Base-by-base conservation (phyloP, 2,329 filamentous ascomycete genomes). In the Fusarium temperatum region DNA sequence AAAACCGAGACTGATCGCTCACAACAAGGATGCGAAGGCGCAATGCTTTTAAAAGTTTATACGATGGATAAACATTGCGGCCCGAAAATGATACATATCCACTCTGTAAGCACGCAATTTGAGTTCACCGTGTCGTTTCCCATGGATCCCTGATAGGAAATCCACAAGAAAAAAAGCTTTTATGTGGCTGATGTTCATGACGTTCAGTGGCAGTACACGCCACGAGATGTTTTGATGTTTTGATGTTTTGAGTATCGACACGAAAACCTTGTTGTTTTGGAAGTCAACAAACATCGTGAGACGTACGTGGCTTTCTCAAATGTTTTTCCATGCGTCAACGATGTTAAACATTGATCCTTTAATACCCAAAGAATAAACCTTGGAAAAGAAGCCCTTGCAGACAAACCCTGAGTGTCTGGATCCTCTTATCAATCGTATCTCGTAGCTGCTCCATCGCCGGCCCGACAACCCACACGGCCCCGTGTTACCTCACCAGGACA, bases 31-130 rank as follows among this genome's bases (percentile, higher is more conserved):
- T 63, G 6, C 32, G 28, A 66, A 68, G 47, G 64, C 72, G 71
- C 53, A 45, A 74, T 74, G n/a, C 24, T 18, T 22, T 2, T 14
- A 70, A 74, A 74, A 72, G 67, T 32, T 60, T 68, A 74, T 74
- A 56, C 22, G 35, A 64, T 62, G 71, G 71, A 20, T 47, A 56
- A 51, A 36, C 9, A 13, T 30, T n/a, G 5, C 58, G 68, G 68
- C n/a, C 48, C 70, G 55, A 72, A 54, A 39, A 22, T 13, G 8
- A 17, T 17, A 12, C 17, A 42, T 35, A 38, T 42, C 63, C 72
- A 66, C 72, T 72, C 26, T 6, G 7, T 3, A 50, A 74, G 71
- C 72, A 74, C 72, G 72, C 63, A 68, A 74, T 74, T 50, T 30
- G 41, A 35, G 35, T 65, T 57, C 17, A 6, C 18, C 30, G 60